phyloP scores from a whole-genome alignment of 768 basidiomycete species.

The Russula griseocarnosa region DNA sequence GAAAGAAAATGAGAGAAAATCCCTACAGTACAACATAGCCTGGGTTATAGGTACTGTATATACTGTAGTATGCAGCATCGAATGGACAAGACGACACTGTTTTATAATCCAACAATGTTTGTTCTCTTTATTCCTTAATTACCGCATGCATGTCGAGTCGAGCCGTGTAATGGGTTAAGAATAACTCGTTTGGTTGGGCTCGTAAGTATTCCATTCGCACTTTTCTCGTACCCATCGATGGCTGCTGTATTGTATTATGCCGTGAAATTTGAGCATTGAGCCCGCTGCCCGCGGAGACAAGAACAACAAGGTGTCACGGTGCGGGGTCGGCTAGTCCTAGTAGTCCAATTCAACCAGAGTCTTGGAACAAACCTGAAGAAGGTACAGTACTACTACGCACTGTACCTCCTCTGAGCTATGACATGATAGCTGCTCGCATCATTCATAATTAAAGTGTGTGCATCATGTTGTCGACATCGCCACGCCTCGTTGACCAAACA shows the following conservation, averaged over 20 bases:
- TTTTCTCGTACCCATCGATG: background rate
- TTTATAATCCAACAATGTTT: background rate
- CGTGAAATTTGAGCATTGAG: background rate
- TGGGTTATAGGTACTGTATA: too few species aligned
- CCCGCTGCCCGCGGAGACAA: slow-evolving; percentile 1
- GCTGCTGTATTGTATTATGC: background rate
- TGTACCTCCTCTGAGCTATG: too few species aligned
- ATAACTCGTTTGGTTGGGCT: background rate
- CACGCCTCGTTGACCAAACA: background rate
- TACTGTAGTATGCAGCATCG: background rate
- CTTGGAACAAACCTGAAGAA: background rate
- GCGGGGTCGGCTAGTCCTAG: background rate
- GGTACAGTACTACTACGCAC: too few species aligned
- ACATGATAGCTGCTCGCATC: too few species aligned
- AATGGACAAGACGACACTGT: background rate
- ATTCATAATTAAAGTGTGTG: too few species aligned
- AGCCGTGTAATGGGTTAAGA: background rate
- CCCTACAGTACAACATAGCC: background rate
- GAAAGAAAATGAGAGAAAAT: background rate
- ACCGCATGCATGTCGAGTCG: background rate
- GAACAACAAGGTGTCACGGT: too few species aligned
- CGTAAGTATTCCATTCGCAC: background rate
- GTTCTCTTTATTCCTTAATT: background rate
- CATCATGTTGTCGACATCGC: too few species aligned
- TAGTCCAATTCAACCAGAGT: background rate